Base-by-base conservation (phyloP, 768 basidiomycete genomes). In the Hypholoma sublateritium region DNA sequence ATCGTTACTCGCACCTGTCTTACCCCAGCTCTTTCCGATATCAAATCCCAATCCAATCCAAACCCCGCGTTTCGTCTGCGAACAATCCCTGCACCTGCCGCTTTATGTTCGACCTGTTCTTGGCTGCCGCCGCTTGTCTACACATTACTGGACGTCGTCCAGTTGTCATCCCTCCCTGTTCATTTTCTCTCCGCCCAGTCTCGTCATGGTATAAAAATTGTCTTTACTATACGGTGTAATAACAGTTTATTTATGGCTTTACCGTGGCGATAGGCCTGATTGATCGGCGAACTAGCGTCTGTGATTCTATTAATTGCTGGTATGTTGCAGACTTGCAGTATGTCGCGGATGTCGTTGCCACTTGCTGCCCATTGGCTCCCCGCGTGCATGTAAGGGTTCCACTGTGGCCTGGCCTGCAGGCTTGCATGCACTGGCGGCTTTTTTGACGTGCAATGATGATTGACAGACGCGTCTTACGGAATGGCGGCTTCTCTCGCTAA, bases 211-310 rank as follows among this genome's bases (percentile, higher is more conserved):
- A 19, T 45, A 24, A 22, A 25, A 52, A 52, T 12, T 52, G 50
- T 52, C n/a, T 39, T 42, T 53, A 53, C 51, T 53, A 34, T 53
- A 53, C 50, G 37, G 16, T 51, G 51, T 44, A 44, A 43, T 39
- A 53, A 42, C 41, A 53, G 32, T 37, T 51, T 53, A 53, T 53
- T 53, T 53, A 53, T 44, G 39, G 42, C 41, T 9, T 17, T 6
- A 21, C 16, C 8, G 7, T 19, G 51, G 28, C n/a, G 21, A 42
- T 43, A 24, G 14, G n/a, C 16, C 21, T 34, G 24, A 51, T 37
- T 51, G 50, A 42, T 52, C 50, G 24, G 39, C 34, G 48, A 17
- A 34, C n/a, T 12, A 13, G 39, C 17, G 39, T 41, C 17, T 16
- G 28, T 9, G 28, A 32, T 7, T 32, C 28, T 32, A 32, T 32